A percentile compares a stretch with the other conserved stretches of the same genome.
phyloP scores from a whole-genome alignment of 805 yeast genomes.

The Candida coleopterorum region DNA sequence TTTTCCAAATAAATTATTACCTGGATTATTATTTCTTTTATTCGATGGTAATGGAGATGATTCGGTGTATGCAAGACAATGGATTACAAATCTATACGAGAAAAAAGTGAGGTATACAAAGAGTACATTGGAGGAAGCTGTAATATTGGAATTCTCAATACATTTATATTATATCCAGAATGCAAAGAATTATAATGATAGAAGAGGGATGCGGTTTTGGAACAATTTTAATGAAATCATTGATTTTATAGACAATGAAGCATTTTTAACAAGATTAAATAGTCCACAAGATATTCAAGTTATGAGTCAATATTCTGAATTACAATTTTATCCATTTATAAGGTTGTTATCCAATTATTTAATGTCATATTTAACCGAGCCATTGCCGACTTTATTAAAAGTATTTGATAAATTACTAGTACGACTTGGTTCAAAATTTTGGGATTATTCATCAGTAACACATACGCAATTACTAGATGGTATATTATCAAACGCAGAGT shows the following conservation, averaged over 20 bases:
- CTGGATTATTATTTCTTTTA: slow-evolving; percentile 52
- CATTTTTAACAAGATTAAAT: slow-evolving; percentile 27
- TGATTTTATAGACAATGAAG: slow-evolving; percentile 26
- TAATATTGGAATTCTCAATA: slow-evolving; percentile 51
- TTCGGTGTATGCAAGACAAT: slow-evolving; percentile 41
- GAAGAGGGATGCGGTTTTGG: slow-evolving; percentile 46
- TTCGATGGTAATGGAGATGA: slow-evolving; percentile 50
- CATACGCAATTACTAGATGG: slow-evolving; percentile 56
- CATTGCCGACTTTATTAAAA: slow-evolving; percentile 53
- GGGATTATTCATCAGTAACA: slow-evolving; percentile 53
- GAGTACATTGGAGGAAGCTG: slow-evolving; percentile 17
- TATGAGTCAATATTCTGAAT: slow-evolving; percentile 23
- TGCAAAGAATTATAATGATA: slow-evolving; percentile 42
- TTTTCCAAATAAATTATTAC: slow-evolving; percentile 16
- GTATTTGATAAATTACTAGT: slow-evolving; percentile 43
- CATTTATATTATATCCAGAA: slow-evolving; percentile 53
- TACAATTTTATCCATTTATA: slow-evolving; percentile 32
- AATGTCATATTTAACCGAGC: slow-evolving; percentile 43
- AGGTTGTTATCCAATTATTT: slow-evolving; percentile 47
- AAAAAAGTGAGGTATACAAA: slow-evolving; percentile 3
- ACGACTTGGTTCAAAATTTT: slow-evolving; percentile 42
- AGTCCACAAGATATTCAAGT: slow-evolving; percentile 24
- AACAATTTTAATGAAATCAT: slow-evolving; percentile 31
- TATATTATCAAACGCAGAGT: slow-evolving; percentile 51
- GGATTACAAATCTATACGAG: slow-evolving; percentile 2